A percentile compares a stretch with the other conserved stretches of the same genome.
phyloP scores from a whole-genome alignment of 2,329 filamentous ascomycete species.

The Trichoderma koningii region DNA sequence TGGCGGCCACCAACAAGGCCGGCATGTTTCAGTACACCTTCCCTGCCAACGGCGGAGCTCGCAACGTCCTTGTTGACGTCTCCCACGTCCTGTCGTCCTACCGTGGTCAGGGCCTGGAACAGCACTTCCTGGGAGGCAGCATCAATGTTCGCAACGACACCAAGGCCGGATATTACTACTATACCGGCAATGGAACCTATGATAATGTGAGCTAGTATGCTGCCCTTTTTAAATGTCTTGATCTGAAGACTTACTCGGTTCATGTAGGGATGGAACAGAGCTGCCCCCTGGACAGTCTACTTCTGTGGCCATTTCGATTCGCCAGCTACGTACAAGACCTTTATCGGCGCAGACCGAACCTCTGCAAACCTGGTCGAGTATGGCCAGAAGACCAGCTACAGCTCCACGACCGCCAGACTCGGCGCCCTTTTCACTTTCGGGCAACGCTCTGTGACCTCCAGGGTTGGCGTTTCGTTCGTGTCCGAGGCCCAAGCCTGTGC shows the following conservation, averaged over 20 bases:
- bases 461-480: conserved; percentile 70
- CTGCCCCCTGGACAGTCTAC: conserved; percentile 63
- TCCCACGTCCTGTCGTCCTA: conserved; percentile 67
- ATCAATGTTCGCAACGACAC: conserved; percentile 53
- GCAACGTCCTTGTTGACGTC: conserved; percentile 62
- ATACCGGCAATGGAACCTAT: conserved; percentile 63
- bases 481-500: conserved; percentile 61
- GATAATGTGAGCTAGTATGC: conserved; percentile 52
- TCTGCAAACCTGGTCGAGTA: conserved; percentile 40
- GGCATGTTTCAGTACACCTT: conserved; percentile 65
- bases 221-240: neutral
- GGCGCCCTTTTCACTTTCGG: conserved; percentile 59
- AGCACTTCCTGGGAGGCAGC: conserved; percentile 62
- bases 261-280: conserved; percentile 63
- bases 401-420: conserved; percentile 44
- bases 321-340: conserved; percentile 48
- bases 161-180: conserved; percentile 45
- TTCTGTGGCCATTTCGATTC: conserved; percentile 64
- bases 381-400: conserved; percentile 37
- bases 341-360: conserved; percentile 42
- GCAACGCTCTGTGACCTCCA: conserved; percentile 51
- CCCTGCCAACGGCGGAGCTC: conserved; percentile 42
- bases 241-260: neutral
- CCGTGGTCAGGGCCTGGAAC: conserved; percentile 60
- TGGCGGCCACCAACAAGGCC: conserved; percentile 58